phyloP scores from a whole-genome alignment of 1,139 yeast genomes.

The Blastobotrys arbuscula region DNA sequence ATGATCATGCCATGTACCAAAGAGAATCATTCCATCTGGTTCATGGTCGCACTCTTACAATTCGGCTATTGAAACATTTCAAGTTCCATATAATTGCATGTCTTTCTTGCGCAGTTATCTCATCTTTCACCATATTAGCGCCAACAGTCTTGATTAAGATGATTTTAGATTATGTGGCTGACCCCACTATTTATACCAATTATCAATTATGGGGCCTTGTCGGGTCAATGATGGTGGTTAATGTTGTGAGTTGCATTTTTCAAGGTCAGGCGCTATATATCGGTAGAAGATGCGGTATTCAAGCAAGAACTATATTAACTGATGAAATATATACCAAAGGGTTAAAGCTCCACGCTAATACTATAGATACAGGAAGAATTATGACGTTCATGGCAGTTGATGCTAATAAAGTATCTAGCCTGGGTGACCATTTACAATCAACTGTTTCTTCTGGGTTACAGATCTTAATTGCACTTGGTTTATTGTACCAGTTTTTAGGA shows the following conservation, averaged over 20 bases:
- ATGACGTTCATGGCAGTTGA: slow-evolving; percentile 94
- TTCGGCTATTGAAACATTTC: background rate
- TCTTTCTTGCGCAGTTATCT: no score
- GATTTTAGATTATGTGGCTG: no score
- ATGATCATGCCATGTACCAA: no score
- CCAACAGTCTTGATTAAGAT: no score
- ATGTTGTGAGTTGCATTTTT: background rate
- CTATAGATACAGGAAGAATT: no score
- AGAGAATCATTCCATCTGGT: no score
- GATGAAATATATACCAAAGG: no score
- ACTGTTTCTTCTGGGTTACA: slow-evolving; percentile 68
- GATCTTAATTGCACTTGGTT: slow-evolving; percentile 58
- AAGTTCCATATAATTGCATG: background rate
- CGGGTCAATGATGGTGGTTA: background rate
- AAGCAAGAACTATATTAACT: no score
- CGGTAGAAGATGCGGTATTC: no score
- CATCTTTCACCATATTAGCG: no score
- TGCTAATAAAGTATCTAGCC: slow-evolving; percentile 87
- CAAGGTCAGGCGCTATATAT: background rate
- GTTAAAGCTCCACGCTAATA: slow-evolving; percentile 49
- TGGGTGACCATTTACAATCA: slow-evolving; percentile 81
- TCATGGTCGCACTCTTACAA: no score
- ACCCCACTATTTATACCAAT: no score
- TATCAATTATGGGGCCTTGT: background rate
- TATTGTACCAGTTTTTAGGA: slow-evolving; percentile 70